phyloP scores from a whole-genome alignment of 2,329 filamentous ascomycete genomes.

The Penicillium olsonii region DNA sequence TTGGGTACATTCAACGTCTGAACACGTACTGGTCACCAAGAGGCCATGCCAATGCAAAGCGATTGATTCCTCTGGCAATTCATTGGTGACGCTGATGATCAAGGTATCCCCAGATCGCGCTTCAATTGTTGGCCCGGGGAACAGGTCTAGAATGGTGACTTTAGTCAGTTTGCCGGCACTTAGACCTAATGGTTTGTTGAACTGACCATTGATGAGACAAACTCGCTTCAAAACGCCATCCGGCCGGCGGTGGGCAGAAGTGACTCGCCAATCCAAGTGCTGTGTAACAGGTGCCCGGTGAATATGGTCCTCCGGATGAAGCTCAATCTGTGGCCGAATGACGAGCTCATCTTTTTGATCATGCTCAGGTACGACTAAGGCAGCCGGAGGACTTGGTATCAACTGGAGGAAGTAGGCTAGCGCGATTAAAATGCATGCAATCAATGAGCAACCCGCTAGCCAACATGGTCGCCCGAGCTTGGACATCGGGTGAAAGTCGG shows the following conservation, averaged over 20 bases:
- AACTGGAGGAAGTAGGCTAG: slow-evolving; percentile 18
- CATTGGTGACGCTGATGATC: slow-evolving; percentile 47
- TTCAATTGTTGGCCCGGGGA: slow-evolving; percentile 55
- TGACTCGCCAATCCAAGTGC: slow-evolving; percentile 46
- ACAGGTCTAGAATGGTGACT: slow-evolving; percentile 31
- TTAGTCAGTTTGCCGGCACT: not conserved
- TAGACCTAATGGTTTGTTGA: not conserved
- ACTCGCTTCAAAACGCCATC: slow-evolving; percentile 55
- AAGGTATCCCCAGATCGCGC: slow-evolving; percentile 50
- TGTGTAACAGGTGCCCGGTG: slow-evolving; percentile 36
- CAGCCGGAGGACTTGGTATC: not conserved
- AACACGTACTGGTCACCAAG: slow-evolving; percentile 38
- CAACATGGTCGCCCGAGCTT: slow-evolving; percentile 3
- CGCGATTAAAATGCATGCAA: slow-evolving; percentile 16
- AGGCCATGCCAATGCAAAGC: slow-evolving; percentile 53
- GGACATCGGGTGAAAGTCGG: not conserved
- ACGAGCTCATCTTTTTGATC: not conserved
- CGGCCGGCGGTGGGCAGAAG: slow-evolving; percentile 40
- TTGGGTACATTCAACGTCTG: not conserved
- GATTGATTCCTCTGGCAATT: slow-evolving; percentile 40
- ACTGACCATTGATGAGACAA: slow-evolving; percentile 52
- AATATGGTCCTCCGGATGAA: slow-evolving; percentile 49
- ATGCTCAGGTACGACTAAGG: slow-evolving; percentile 3
- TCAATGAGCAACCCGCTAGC: slow-evolving; percentile 16
- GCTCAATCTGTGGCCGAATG: slow-evolving; percentile 25